These are phyloP conservation scores for Bretschneidera sinensis DNA, from an alignment of 345 rosid genomes.

Conservation along the genomic window DNA sequence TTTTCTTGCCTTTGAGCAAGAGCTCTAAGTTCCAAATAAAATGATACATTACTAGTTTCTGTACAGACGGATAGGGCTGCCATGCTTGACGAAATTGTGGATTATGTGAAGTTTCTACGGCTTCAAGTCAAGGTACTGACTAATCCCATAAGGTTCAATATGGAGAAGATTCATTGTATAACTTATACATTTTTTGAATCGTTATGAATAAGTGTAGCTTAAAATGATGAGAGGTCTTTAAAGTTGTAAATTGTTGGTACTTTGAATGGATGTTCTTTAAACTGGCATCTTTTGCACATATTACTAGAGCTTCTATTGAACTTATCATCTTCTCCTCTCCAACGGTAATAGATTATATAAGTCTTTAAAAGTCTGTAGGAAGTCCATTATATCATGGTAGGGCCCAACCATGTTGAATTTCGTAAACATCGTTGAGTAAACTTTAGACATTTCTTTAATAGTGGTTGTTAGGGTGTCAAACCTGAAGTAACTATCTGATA, in stretches of 20 bases:
- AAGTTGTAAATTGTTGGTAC: neutral
- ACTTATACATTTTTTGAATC: too few relatives aligned
- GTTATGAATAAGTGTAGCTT: neutral
- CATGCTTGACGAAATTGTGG: slow-evolving; percentile 81
- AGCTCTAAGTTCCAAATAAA: neutral
- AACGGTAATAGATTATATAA: too few relatives aligned
- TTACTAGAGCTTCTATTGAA: neutral
- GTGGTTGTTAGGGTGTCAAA: slow-evolving; percentile 28
- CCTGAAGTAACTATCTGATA: slow-evolving; percentile 21
- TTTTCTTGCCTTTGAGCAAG: too few relatives aligned
- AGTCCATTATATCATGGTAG: slow-evolving; percentile 24
- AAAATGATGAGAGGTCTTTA: neutral
- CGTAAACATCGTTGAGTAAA: slow-evolving; percentile 16
- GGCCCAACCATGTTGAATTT: slow-evolving; percentile 27
- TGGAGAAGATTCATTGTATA: slow-evolving; percentile 1
- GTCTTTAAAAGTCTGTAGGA: slow-evolving; percentile 6
- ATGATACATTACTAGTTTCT: neutral
- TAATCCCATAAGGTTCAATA: neutral
- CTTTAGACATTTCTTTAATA: slow-evolving; percentile 19
- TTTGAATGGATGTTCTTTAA: too few relatives aligned
- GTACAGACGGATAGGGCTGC: slow-evolving; percentile 69
- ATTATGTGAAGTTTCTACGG: slow-evolving; percentile 76
- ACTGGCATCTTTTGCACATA: neutral
- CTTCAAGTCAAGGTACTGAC: slow-evolving; percentile 72
- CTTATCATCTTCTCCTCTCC: neutral